Percentiles rank a stretch among this genome's conserved stretches.
These are phyloP conservation scores for Monosporozyma yasuniensis DNA, from an alignment of 805 yeast species.

Conservation along the genomic window DNA sequence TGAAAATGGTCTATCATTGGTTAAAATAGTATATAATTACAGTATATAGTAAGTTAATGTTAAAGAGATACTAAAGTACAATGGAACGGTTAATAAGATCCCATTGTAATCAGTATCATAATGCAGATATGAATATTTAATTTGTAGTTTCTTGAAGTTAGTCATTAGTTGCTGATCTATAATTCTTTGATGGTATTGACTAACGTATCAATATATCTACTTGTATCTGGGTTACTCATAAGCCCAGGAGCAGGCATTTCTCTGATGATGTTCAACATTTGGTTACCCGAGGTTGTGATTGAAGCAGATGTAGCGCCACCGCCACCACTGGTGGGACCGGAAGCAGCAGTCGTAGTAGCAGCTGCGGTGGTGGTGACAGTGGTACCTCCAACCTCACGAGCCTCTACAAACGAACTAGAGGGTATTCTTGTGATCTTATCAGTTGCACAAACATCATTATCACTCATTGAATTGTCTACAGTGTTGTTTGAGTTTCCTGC, in stretches of 20 bases:
- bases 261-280: background rate
- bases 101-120: background rate
- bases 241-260: background rate
- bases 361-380: background rate
- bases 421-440: background rate
- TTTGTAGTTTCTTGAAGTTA: background rate
- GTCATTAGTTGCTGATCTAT: background rate
- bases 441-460: background rate
- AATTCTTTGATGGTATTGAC: constrained; percentile 5
- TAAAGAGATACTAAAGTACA: background rate
- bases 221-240: constrained; percentile 7
- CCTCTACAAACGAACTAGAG: background rate
- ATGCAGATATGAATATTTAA: constrained; percentile 1
- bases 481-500: background rate
- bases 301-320: background rate
- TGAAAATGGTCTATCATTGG: background rate
- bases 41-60: background rate
- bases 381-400: background rate
- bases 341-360: too few relatives aligned
- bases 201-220: constrained; percentile 8
- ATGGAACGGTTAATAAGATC: background rate
- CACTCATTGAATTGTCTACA: background rate
- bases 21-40: background rate
- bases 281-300: background rate
- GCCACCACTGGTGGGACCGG: background rate